Conservation (phyloP, 345 rosid species). For the Rhizophora mangle region DNA sequence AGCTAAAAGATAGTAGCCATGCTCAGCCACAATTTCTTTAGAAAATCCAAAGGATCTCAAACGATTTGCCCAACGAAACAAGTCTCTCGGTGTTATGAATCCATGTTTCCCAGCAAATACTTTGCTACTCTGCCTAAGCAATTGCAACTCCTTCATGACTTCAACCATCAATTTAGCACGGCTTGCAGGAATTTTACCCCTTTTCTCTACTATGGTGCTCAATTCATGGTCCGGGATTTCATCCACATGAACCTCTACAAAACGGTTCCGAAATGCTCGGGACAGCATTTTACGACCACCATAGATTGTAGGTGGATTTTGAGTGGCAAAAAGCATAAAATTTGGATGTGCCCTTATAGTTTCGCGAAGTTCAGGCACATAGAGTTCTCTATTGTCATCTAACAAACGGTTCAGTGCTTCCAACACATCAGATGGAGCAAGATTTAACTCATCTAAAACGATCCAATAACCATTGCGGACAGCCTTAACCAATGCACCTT, state of each 20-base stretch:
- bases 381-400: conserved; percentile 95
- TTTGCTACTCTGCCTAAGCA: conserved; percentile 85
- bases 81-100: conserved; percentile 89
- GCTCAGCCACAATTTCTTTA: conserved; percentile 80
- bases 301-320: conserved; percentile 87
- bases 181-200: conserved; percentile 69
- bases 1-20: conserved; percentile 89
- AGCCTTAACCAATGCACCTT: conserved; percentile 93
- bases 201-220: conserved; percentile 56
- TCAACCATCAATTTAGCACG: conserved; percentile 83
- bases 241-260: conserved; percentile 97
- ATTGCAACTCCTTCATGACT: conserved; percentile 89
- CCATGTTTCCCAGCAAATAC: conserved; percentile 99
- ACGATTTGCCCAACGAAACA: conserved; percentile 95
- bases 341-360: conserved; percentile 77
- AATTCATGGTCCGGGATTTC: conserved; percentile 90
- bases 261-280: conserved; percentile 95
- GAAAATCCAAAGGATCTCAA: conserved; percentile 61
- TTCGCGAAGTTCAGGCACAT: conserved; percentile 79
- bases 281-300: conserved; percentile 98
- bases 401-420: conserved; percentile 91
- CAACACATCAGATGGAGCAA: conserved; percentile 95
- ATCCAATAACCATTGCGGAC: conserved; percentile 90
- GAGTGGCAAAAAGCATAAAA: conserved; percentile 98
- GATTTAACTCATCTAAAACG: conserved; percentile 88